These are phyloP conservation scores for Lathyrus tuberosus DNA, from an alignment of 306 rosid species.

Conservation along the genomic window DNA sequence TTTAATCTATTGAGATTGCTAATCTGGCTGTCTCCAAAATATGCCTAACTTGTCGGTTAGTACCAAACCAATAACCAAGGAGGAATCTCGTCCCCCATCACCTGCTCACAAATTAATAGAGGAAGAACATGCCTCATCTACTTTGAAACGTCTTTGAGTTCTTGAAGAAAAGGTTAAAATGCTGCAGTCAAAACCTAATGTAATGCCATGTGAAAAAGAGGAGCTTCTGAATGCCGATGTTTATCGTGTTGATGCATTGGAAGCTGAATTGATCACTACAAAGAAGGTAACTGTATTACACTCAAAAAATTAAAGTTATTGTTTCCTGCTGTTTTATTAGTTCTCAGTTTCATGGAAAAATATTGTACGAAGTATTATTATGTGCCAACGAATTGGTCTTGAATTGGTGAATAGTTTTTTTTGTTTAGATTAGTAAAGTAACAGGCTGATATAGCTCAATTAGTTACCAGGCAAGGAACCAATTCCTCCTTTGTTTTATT, in stretches of 20 bases:
- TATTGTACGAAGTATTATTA: no score
- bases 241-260: slow-evolving; percentile 84
- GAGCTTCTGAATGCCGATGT: slow-evolving; percentile 89
- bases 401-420: no score
- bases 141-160: slow-evolving; percentile 64
- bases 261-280: slow-evolving; percentile 84
- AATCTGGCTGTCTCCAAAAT: slow-evolving; percentile 40
- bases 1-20: no score
- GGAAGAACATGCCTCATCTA: slow-evolving; percentile 55
- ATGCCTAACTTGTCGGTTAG: slow-evolving; percentile 33
- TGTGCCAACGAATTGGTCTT: no score
- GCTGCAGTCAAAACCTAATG: slow-evolving; percentile 73
- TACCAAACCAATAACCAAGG: slow-evolving; percentile 44
- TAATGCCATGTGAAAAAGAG: slow-evolving; percentile 85
- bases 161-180: slow-evolving; percentile 74
- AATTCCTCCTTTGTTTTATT: no score
- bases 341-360: no score
- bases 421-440: no score
- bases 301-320: slow-evolving; percentile 24
- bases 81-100: slow-evolving; percentile 62
- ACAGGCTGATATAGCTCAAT: no score
- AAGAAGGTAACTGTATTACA: slow-evolving; percentile 58
- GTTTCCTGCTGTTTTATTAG: slow-evolving; percentile 14
- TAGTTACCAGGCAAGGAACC: no score
- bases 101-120: slow-evolving; percentile 52